These are phyloP conservation scores for Exophiala lecanii-corni DNA, from an alignment of 2,329 filamentous ascomycete species.

Conservation along the genomic window DNA sequence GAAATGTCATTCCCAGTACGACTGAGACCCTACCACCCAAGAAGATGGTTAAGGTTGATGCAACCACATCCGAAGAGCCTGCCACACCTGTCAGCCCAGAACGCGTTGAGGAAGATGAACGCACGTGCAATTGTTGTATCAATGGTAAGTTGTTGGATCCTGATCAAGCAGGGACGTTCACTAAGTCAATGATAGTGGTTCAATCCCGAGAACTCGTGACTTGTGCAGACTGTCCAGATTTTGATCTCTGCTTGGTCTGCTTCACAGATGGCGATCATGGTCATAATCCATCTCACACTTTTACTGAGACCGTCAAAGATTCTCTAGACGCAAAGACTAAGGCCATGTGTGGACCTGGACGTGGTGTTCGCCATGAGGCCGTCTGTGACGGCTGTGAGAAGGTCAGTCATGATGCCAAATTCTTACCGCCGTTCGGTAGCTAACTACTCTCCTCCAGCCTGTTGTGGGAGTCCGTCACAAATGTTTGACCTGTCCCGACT, in stretches of 20 bases:
- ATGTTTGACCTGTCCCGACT: slow-evolving; percentile 94
- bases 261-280: slow-evolving; percentile 73
- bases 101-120: slow-evolving; percentile 26
- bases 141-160: slow-evolving; percentile 49
- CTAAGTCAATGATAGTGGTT: too few species aligned
- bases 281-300: slow-evolving; percentile 83
- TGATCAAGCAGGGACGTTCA: too few species aligned
- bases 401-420: slow-evolving; percentile 33
- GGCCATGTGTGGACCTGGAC: slow-evolving; percentile 69
- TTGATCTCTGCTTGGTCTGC: slow-evolving; percentile 83
- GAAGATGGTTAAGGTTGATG: slow-evolving; percentile 26
- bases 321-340: slow-evolving; percentile 58
- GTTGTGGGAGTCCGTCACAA: slow-evolving; percentile 91
- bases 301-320: slow-evolving; percentile 61
- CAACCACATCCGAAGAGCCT: slow-evolving; percentile 19
- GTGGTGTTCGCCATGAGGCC: slow-evolving; percentile 76
- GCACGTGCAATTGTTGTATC: slow-evolving; percentile 63
- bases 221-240: slow-evolving; percentile 81
- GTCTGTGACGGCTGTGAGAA: slow-evolving; percentile 93
- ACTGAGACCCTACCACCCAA: slow-evolving; percentile 75
- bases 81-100: slow-evolving; percentile 15
- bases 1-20: slow-evolving; percentile 75
- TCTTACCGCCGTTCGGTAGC: too few species aligned
- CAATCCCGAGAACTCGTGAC: slow-evolving; percentile 77
- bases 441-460: too few species aligned